phyloP scores from a whole-genome alignment of 768 basidiomycete species.

The Pulveroboletus sp. region DNA sequence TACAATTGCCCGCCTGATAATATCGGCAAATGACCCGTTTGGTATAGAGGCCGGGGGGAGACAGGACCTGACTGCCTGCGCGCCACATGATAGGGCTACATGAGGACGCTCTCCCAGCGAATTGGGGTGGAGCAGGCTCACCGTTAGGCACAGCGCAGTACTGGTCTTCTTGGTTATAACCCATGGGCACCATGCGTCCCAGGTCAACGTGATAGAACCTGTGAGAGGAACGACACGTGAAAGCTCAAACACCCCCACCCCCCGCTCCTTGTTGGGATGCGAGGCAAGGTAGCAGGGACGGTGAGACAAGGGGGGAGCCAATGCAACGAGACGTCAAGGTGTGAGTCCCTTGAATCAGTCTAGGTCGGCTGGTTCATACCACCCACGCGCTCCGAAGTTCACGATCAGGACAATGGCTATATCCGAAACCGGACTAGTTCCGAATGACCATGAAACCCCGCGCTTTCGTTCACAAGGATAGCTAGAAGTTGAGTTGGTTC shows the following conservation, averaged over 20 bases:
- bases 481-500: conserved; percentile 1
- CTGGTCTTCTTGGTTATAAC: conserved; percentile 14
- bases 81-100: conserved; percentile 2
- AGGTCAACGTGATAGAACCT: neutral
- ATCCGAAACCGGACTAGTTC: conserved; percentile 36
- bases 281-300: conserved; percentile 35
- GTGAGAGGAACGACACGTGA: neutral
- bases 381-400: conserved; percentile 15
- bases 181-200: conserved; percentile 8
- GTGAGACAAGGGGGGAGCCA: conserved; percentile 20
- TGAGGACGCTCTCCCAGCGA: conserved; percentile 1
- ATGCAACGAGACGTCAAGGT: conserved; percentile 16
- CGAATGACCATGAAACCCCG: conserved; percentile 16
- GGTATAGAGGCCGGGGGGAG: conserved; percentile 1
- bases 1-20: conserved; percentile 23
- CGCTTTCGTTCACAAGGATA: conserved; percentile 12
- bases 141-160: conserved; percentile 8
- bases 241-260: conserved; percentile 11
- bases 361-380: conserved; percentile 12
- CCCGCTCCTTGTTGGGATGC: conserved; percentile 24
- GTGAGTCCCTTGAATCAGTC: conserved; percentile 2
- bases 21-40: conserved; percentile 22
- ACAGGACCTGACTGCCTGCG: conserved; percentile 9
- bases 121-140: conserved; percentile 6
- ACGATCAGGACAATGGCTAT: conserved; percentile 29